Evolutionary conservation across 1,284 basidiomycete genomes (phyloP), one percentile per base, ranked within the genome.

Genomic region (Sanghuangporus sanghuang): DNA sequence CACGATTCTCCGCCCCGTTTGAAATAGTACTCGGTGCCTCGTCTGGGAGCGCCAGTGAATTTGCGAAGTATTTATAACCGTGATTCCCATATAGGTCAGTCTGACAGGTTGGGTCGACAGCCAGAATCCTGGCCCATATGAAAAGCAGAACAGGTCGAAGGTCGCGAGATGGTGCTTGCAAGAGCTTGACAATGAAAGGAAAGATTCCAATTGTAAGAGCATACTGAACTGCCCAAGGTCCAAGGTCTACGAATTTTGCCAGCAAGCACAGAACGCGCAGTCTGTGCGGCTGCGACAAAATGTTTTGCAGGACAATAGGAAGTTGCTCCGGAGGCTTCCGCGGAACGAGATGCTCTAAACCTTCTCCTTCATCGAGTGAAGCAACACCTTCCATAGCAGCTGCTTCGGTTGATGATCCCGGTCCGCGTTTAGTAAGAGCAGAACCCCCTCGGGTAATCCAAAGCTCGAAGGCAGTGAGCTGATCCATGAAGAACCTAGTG

Each of bases 191-290:
- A 53, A 98, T 98, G 73, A 99, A 99, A 1, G 97, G 97, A 78
- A 98, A 99, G 71, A 99, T 98, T 21, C 96, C 96, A 71, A 99
- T 98, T n/a, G 93, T 93, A 42, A 99, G 83, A 6, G 97, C 95
- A 44, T 98, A 86, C 69, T 98, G 93, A 62, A 99, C 97, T 0
- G 97, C 96, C 96, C 96, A 99, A 6, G 96, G 96, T 0, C 96
- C 96, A 2, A 99, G 85, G 74, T 99, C 97, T 69, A 99, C 93
- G 70, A 99, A 99, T 75, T 96, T 93, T 44, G 95, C 96, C 9
- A 99, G 84, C n/a, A 98, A 84, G 70, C 98, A 96, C 66, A 99
- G 86, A 0, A 97, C 96, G 11, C 95, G 89, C 9, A 99, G 85
- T 57, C 96, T 90, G 75, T 99, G 96, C 0, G 95, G 93, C 71